Conservation (phyloP, 371 early-diverging fungal species). For the Thermomucor indicae-seudaticae region DNA sequence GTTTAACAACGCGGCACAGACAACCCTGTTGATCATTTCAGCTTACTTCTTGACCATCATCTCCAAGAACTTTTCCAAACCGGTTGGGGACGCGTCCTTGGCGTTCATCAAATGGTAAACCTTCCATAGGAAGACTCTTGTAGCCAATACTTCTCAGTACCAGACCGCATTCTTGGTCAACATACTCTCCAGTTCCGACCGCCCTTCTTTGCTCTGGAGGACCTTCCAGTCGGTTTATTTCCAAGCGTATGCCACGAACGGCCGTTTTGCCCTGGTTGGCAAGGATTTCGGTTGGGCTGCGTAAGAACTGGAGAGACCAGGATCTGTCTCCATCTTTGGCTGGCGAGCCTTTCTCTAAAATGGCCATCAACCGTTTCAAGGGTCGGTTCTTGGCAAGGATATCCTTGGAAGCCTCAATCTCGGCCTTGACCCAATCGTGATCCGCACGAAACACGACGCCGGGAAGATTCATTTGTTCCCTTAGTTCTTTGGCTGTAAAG, state of each 20-base stretch:
- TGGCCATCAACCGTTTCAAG: conserved; percentile 72
- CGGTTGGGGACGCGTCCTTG: conserved; percentile 74
- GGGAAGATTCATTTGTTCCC: conserved; percentile 87
- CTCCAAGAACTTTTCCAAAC: conserved; percentile 68
- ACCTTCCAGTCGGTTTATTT: conserved; percentile 68
- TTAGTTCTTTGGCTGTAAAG: conserved; percentile 92
- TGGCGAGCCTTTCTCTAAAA: conserved; percentile 64
- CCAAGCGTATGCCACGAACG: conserved; percentile 54
- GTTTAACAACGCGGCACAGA: too few relatives aligned
- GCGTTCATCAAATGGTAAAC: conserved; percentile 73
- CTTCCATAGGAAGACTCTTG: conserved; percentile 64
- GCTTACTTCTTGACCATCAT: conserved; percentile 38
- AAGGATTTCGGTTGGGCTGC: conserved; percentile 63
- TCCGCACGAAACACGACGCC: conserved; percentile 61
- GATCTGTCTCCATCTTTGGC: conserved; percentile 37
- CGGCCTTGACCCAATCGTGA: conserved; percentile 41
- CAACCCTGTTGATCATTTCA: not conserved
- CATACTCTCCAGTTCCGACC: conserved; percentile 53
- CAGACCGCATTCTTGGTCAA: conserved; percentile 57
- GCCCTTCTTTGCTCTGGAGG: conserved; percentile 46
- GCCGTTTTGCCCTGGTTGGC: conserved; percentile 11
- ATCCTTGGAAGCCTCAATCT: conserved; percentile 26
- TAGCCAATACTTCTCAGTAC: conserved; percentile 89
- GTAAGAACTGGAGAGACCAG: conserved; percentile 73
- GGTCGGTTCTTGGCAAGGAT: conserved; percentile 56